Evolutionary conservation across 495 filamentous ascomycete species (phyloP), one percentile per base, ranked within the genome.

Genomic region (Achaetomiella virescens): DNA sequence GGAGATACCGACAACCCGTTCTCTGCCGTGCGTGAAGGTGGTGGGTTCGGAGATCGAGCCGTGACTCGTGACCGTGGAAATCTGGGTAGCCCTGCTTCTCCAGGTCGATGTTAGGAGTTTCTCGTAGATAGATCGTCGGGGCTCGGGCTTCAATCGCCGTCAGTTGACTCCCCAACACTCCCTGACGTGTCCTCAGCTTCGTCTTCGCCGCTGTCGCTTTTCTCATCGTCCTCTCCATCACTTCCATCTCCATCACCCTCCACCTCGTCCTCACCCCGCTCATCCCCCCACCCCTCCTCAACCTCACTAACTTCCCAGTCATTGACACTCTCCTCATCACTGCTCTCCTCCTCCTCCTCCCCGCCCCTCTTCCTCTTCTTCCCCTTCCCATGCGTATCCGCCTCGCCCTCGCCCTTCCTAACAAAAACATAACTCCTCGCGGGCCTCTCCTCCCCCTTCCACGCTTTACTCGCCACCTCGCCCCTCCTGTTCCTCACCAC

Each of bases 381-480:
- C 49, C 70, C 45, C 69, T 77, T 60, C 76, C 78, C 47, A 68
- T 70, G 45, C 61, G 72, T 33, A 60, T 70, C 52, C 20, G 25
- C 42, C 51, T 41, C 54, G 22, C 48, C 41, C 64, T 57, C 55
- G 52, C 43, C 84, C 70, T 75, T 81, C 66, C 80, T 82, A 47
- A 83, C 82, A 70, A 96, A 93, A 10, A 93, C 78, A 72, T 84
- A 96, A 66, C 84, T 90, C 66, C 89, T 79, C 21, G 87, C 84
- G 15, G 77, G 66, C 59, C 90, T 75, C 55, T 90, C 82, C 64
- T 91, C 90, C 4, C 90, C 90, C 61, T 82, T 85, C 90, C 90
- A 95, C 9, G 71, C 75, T 10, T 61, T 60, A 18, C 57, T 59
- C 1, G 59, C 66, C 24, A 67, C 67, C 69, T 75, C 75, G 25